Evolutionary conservation across 441 rosid genomes (phyloP).

Genomic region (Daphne laureola): DNA sequence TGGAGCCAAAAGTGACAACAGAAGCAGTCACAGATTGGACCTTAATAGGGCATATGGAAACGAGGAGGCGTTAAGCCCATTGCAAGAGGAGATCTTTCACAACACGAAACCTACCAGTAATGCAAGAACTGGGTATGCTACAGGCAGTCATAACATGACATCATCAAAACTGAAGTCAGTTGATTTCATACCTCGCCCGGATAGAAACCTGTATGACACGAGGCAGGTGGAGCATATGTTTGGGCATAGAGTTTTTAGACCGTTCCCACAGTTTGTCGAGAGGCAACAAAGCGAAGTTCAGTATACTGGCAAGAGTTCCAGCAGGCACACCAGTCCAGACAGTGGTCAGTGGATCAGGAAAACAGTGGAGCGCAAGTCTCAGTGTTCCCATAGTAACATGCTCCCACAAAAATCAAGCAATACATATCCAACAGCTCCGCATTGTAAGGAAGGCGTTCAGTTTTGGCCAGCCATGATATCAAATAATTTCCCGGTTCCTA

Average conservation of each 20-base stretch:
- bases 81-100: constrained; percentile 31
- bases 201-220: constrained; percentile 15
- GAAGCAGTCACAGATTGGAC: constrained; percentile 32
- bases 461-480: constrained; percentile 40
- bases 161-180: constrained; percentile 28
- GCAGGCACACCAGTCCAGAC: constrained; percentile 27
- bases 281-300: constrained; percentile 33
- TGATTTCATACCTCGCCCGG: constrained; percentile 35
- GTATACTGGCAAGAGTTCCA: constrained; percentile 34
- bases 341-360: constrained; percentile 40
- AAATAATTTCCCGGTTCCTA: constrained; percentile 24
- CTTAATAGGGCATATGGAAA: constrained; percentile 33
- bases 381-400: constrained; percentile 20
- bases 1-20: constrained; percentile 25
- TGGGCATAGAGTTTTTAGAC: constrained; percentile 27
- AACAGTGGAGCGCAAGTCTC: constrained; percentile 27
- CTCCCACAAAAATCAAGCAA: constrained; percentile 33
- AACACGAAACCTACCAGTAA: constrained; percentile 32
- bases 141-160: constrained; percentile 25
- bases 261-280: constrained; percentile 31
- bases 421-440: constrained; percentile 44
- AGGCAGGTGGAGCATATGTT: constrained; percentile 34
- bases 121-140: constrained; percentile 28
- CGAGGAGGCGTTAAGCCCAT: constrained; percentile 23
- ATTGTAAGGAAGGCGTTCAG: constrained; percentile 36